phyloP scores from a whole-genome alignment of 805 yeast species.

The Metschnikowia lachancei region DNA sequence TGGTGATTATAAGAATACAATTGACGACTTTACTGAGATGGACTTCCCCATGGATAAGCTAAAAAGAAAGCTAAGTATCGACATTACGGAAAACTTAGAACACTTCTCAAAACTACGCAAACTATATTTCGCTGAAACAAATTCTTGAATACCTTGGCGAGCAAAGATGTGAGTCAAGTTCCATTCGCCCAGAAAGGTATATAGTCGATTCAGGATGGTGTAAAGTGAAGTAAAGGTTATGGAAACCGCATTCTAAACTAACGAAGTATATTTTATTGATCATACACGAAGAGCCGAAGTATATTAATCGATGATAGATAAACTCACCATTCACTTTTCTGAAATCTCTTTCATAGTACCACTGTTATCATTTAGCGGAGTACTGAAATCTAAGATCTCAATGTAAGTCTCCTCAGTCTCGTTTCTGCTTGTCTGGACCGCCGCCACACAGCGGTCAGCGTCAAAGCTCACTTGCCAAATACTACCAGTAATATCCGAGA shows the following conservation, averaged over 20 bases:
- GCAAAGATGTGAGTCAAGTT: not conserved
- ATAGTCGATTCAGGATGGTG: too few relatives aligned
- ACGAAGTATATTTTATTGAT: too few relatives aligned
- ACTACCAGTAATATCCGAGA: constrained; percentile 73
- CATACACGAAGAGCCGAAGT: too few relatives aligned
- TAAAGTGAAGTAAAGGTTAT: too few relatives aligned
- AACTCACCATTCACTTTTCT: not conserved
- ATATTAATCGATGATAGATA: too few relatives aligned
- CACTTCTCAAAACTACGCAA: constrained; percentile 34
- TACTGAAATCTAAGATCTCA: constrained; percentile 80
- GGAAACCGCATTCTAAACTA: too few relatives aligned
- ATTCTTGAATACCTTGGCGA: constrained; percentile 1
- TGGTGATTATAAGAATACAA: constrained; percentile 24
- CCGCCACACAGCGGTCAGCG: constrained; percentile 81
- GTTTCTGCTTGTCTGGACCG: constrained; percentile 61
- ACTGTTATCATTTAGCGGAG: constrained; percentile 13
- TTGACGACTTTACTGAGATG: constrained; percentile 17
- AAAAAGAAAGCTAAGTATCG: constrained; percentile 26
- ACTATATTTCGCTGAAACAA: constrained; percentile 28
- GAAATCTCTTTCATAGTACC: not conserved
- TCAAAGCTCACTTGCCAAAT: constrained; percentile 96
- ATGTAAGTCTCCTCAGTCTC: constrained; percentile 62
- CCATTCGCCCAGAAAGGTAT: not conserved
- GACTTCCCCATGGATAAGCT: not conserved
- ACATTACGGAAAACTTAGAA: constrained; percentile 34